Conservation (phyloP, 2,329 filamentous ascomycete species). For the Falciphora oryzae region DNA sequence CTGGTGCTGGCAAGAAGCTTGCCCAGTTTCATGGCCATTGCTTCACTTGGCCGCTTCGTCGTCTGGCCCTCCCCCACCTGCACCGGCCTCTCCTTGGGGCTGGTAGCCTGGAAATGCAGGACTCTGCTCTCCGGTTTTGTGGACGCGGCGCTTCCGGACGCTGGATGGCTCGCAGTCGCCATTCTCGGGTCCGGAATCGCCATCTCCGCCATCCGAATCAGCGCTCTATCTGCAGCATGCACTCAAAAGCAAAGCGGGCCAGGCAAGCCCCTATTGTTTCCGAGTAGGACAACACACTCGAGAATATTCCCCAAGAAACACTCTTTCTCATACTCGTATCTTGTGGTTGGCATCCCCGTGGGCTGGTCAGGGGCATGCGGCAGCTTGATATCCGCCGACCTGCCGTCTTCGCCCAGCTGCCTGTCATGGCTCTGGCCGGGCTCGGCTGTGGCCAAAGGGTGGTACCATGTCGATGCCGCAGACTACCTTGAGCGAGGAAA, state of each 20-base stretch:
- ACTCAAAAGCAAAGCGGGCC: slow-evolving; percentile 19
- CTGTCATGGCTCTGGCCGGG: slow-evolving; percentile 26
- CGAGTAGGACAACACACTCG: slow-evolving; percentile 58
- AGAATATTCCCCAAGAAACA: slow-evolving; percentile 63
- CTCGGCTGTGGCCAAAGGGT: slow-evolving; percentile 27
- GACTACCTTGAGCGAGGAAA: slow-evolving; percentile 56
- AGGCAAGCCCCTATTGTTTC: slow-evolving; percentile 50
- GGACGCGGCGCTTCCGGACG: not conserved
- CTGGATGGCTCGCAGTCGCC: not conserved
- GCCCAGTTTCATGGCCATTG: not conserved
- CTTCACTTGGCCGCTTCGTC: slow-evolving; percentile 1
- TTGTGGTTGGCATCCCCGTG: slow-evolving; percentile 63
- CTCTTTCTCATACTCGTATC: slow-evolving; percentile 64
- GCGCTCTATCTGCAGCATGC: not conserved
- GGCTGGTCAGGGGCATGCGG: slow-evolving; percentile 51
- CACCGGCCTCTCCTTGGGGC: not conserved
- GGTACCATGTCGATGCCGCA: slow-evolving; percentile 54
- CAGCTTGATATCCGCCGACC: slow-evolving; percentile 47
- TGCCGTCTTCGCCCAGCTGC: slow-evolving; percentile 16
- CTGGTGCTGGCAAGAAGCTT: not conserved
- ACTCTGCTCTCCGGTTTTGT: not conserved
- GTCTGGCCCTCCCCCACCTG: slow-evolving; percentile 5
- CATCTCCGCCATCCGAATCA: not conserved
- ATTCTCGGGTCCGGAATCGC: not conserved
- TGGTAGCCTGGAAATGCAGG: not conserved